Evolutionary conservation across 1,284 basidiomycete genomes (phyloP), one percentile per base, ranked within the genome.

Genomic region (Stygiomarasmius scandens): DNA sequence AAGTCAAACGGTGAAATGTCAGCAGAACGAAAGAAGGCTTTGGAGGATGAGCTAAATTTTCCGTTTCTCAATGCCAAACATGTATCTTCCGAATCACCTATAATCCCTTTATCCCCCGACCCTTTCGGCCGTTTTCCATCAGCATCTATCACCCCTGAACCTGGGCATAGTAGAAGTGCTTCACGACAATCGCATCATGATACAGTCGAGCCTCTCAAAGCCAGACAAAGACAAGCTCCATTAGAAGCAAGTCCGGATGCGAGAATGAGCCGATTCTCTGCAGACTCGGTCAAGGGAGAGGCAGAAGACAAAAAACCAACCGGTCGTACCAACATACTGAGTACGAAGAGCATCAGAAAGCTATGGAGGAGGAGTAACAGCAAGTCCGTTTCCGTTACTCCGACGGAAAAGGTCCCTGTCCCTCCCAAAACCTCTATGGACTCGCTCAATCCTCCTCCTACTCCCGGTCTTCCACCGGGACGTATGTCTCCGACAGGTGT

Each of bases 81-180:
- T 56, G 44, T 60, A 55, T 52, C 66, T 29, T 46, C 66, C 5
- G 69, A 69, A 54, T 82, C 77, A 38, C 84, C 82, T 56, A 70
- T 81, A 54, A 86, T 92, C 56, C 90, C 90, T 29, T 74, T 91
- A 20, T 89, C 89, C 6, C 87, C 90, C 8, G 90, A 92, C 72
- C 89, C 90, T 29, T 92, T 92, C 66, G 85, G 86, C 19, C 79
- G 89, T 24, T 86, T 82, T 64, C 78, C 89, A 19, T 87, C 86
- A 12, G 29, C 29, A 6, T 32, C 29, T 32, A 5, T 6, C 0
- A 68, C 77, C 14, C 68, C 76, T 32, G 77, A 79, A 45, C 52
- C 65, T 1, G 52, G 55, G 23, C 66, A 64, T 10, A 52, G 29
- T 32, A 52, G 45, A 53, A 9, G 27, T 53, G 38, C 43, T 23